Base-by-base conservation (phyloP, 176 grass and related monocot species). In the Musa itinerans region DNA sequence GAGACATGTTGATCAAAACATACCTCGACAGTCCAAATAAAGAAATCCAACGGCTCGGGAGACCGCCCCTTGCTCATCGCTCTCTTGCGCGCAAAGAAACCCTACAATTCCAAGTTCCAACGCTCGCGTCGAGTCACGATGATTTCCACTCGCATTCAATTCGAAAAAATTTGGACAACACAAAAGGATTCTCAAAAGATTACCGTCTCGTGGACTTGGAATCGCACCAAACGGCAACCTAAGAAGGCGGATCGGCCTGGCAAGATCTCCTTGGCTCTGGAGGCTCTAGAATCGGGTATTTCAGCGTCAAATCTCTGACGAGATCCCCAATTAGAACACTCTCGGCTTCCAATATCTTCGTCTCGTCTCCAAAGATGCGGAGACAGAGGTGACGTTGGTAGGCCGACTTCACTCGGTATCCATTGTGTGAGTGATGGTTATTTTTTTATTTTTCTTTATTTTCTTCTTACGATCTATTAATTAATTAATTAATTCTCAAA, bases 11-110 rank as follows among this genome's bases (percentile, higher is more conserved):
- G 27, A 68, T 26, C 14, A 68, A 74, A 58, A 56, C 53, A 74
- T 74, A 91, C 89, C 85, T 91, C 85, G 29, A 91, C 82, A 50
- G 89, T 91, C 89, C 89, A 91, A 50, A 90, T 87, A 85, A 90
- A 90, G 79, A 90, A 85, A 87, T 90, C 85, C 63, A 87, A 73
- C 54, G 88, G 85, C 63, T 90, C 85, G 19, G 88, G 88, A 52
- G 85, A 84, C 59, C 82, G 82, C 55, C 79, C 85, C 7, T 85
- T 82, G 63, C 79, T 81, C 85, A 74, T 80, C 73, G 87, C 85
- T 73, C 63, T 82, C 82, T 77, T 82, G 65, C 74, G 76, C n/a
- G 13, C 17, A 21, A 79, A 73, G 49, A 62, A 71, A 75, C 27
- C 70, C 80, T 86, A 71, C 71, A 75, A 75, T 17, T 17, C 24